phyloP scores from a whole-genome alignment of 805 yeast genomes.

The Saturnispora saitoi region DNA sequence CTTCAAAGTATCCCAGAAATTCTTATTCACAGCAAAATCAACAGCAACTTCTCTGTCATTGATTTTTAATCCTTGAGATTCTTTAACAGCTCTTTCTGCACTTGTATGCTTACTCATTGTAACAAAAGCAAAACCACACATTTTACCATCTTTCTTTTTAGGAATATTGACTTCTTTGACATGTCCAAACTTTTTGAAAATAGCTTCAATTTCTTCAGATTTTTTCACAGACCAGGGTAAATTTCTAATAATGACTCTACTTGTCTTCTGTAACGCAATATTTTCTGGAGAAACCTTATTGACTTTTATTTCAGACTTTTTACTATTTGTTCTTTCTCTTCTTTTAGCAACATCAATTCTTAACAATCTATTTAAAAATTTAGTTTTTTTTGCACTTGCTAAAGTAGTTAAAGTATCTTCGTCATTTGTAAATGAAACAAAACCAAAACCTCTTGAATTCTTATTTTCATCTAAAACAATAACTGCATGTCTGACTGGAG shows the following conservation, averaged over 20 bases:
- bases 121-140: conserved; percentile 93
- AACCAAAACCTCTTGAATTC: conserved; percentile 89
- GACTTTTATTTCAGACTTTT: conserved; percentile 21
- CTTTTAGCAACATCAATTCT: conserved; percentile 86
- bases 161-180: conserved; percentile 88
- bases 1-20: conserved; percentile 63
- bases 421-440: conserved; percentile 78
- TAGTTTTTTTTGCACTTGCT: conserved; percentile 52
- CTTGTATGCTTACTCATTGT: conserved; percentile 72
- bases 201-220: conserved; percentile 58
- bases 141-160: conserved; percentile 73
- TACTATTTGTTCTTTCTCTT: conserved; percentile 60
- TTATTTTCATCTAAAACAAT: conserved; percentile 72
- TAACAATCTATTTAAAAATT: conserved; percentile 57
- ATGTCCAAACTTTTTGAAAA: conserved; percentile 72
- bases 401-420: conserved; percentile 80
- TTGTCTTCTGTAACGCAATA: conserved; percentile 42
- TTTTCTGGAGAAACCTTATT: conserved; percentile 14
- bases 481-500: conserved; percentile 92
- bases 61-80: conserved; percentile 63
- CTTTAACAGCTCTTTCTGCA: conserved; percentile 78
- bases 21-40: conserved; percentile 85
- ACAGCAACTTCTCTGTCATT: conserved; percentile 91
- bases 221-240: conserved; percentile 93
- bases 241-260: conserved; percentile 82